A percentile compares a stretch with the other conserved stretches of the same genome.
These are phyloP conservation scores for Thymus quinquecostatus DNA, from an alignment of 257 asterid genomes.

Conservation along the genomic window DNA sequence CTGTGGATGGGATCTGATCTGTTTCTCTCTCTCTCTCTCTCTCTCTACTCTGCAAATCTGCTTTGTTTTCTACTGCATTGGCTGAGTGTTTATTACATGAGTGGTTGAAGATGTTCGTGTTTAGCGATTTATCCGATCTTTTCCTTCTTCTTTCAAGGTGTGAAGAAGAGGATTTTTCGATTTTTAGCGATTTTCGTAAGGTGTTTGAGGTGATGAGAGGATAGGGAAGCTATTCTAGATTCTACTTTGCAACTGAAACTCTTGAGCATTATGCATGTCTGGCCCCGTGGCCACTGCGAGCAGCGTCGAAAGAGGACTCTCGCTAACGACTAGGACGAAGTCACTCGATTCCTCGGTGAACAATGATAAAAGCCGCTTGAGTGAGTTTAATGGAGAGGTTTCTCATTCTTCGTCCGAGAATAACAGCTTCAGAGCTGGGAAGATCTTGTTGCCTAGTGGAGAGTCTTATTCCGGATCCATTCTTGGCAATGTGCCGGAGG, in stretches of 20 bases:
- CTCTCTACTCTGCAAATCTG: not conserved
- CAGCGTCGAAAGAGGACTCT: conserved; percentile 51
- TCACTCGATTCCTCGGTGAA: conserved; percentile 50
- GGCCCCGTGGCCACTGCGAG: conserved; percentile 67
- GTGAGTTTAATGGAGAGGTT: conserved; percentile 55
- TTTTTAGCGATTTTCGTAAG: no score
- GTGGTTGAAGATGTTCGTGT: no score
- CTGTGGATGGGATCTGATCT: conserved; percentile 10
- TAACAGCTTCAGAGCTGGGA: conserved; percentile 51
- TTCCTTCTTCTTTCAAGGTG: no score
- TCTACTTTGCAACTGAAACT: conserved; percentile 43
- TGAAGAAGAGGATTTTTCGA: conserved; percentile 23
- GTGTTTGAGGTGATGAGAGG: conserved; percentile 32
- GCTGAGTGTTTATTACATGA: not conserved
- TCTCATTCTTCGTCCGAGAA: conserved; percentile 52
- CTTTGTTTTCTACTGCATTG: conserved; percentile 15
- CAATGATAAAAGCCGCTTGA: conserved; percentile 40
- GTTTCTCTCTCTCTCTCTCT: not conserved
- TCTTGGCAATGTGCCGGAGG: conserved; percentile 72
- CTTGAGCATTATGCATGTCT: conserved; percentile 88
- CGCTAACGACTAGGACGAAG: conserved; percentile 61
- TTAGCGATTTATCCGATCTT: no score
- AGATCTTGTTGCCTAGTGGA: conserved; percentile 56
- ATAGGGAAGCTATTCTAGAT: conserved; percentile 30
- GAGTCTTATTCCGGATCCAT: conserved; percentile 71